Conservation (phyloP, 768 basidiomycete species). For the Russula vinacea region DNA sequence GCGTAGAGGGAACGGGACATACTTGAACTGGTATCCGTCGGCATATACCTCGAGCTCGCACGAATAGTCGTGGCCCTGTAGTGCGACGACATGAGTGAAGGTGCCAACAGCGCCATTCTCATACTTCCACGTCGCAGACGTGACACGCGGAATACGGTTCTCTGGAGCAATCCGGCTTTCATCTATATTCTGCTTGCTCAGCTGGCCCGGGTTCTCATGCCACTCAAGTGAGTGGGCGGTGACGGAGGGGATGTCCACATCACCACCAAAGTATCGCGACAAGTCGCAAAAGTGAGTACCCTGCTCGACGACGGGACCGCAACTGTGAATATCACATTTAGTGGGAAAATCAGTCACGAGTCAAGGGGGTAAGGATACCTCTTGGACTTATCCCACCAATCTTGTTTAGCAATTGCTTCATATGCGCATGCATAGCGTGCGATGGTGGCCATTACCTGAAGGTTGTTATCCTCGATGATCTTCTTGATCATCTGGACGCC, state of each 20-base stretch:
- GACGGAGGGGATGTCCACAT: constrained; percentile 81
- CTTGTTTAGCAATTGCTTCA: constrained; percentile 70
- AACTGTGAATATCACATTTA: constrained; percentile 41
- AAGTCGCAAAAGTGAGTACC: constrained; percentile 98
- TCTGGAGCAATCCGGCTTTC: constrained; percentile 81
- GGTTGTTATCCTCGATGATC: constrained; percentile 89
- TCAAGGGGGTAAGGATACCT: constrained; percentile 44
- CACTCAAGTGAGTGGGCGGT: constrained; percentile 87
- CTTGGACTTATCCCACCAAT: constrained; percentile 94
- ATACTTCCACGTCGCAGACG: constrained; percentile 95
- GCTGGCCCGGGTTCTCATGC: constrained; percentile 82
- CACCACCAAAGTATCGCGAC: constrained; percentile 95
- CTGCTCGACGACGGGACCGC: constrained; percentile 83
- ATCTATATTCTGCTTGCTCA: constrained; percentile 79
- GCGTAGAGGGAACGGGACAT: constrained; percentile 29
- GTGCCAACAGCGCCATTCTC: constrained; percentile 90
- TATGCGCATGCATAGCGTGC: constrained; percentile 93
- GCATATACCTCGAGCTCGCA: constrained; percentile 93
- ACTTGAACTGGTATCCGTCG: constrained; percentile 89
- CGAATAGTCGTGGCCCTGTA: constrained; percentile 91
- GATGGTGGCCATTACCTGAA: constrained; percentile 94
- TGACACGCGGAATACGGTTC: constrained; percentile 91
- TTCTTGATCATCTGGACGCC: constrained; percentile 96
- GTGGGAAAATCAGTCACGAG: not conserved
- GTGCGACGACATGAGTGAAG: constrained; percentile 84